Evolutionary conservation across 306 rosid genomes (phyloP), one percentile per base, ranked within the genome.

Genomic region (Lathyrus tuberosus): DNA sequence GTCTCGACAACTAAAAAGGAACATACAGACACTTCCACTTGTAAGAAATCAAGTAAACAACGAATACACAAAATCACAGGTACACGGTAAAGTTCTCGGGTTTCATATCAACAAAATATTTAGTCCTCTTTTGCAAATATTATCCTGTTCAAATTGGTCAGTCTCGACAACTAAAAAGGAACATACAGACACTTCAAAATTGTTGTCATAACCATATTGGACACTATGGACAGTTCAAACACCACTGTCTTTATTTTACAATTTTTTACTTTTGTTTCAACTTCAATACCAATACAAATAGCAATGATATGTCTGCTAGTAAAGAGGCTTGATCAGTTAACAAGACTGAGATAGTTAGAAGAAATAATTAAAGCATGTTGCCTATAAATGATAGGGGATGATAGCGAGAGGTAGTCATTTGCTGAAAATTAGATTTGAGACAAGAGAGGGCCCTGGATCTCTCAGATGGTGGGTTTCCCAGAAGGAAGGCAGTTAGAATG

Each of bases 51-150:
- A 20, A 28, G 41, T 49, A 54, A 65, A 56, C 35, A 42, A 64
- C 47, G 4, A 42, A 41, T 16, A 11, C 35, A 3, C 65, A 43
- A 37, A 37, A 24, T 54, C 66, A 74, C 10, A 20, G 20, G 38
- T 64, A 52, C 26, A 24, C 26, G 26, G 54, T 62, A 47, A 64
- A 41, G 40, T 43, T 42, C 43, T 44, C 60, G 12, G 28, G 8
- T 53, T 26, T 59, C 38, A 46, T 41, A 41, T 18, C 10, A 66
- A 30, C 52, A 31, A 49, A 67, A 33, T 8, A 43, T 46, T 54
- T 11, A 5, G 18, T 9, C 42, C 41, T 51, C 8, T 49, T 43
- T 58, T 35, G 35, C 33, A 56, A 44, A 35, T 16, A 33, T 22
- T 33, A 58, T 42, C 22, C 7, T 38, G 13, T 26, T 46, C 6